These are phyloP conservation scores for Vanrija sp. DNA, from an alignment of 1,284 basidiomycete genomes.

Conservation along the genomic window DNA sequence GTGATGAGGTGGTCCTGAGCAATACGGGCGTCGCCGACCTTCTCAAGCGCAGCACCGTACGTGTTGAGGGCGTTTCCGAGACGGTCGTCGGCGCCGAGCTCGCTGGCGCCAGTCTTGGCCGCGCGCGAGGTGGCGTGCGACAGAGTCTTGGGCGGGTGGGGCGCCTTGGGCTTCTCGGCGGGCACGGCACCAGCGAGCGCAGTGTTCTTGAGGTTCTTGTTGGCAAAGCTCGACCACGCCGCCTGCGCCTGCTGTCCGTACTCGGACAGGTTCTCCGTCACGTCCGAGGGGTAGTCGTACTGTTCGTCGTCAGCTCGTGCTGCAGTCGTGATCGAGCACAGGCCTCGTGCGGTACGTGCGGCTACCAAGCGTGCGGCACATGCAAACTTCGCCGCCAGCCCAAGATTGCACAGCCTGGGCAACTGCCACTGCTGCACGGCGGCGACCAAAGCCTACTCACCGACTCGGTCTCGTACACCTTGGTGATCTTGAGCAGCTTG, in stretches of 20 bases:
- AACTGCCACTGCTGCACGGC: too few relatives aligned
- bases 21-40: constrained; percentile 71
- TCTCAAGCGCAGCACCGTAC: constrained; percentile 82
- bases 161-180: constrained; percentile 39
- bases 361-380: neutral
- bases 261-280: constrained; percentile 55
- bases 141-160: constrained; percentile 80
- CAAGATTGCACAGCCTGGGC: neutral
- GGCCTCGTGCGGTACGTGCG: neutral
- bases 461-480: constrained; percentile 73
- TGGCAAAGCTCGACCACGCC: constrained; percentile 78
- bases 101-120: constrained; percentile 66
- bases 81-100: constrained; percentile 59
- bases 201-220: constrained; percentile 83
- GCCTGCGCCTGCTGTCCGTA: constrained; percentile 64
- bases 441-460: constrained; percentile 22
- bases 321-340: neutral
- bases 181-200: constrained; percentile 74
- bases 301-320: constrained; percentile 9
- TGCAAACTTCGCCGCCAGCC: neutral
- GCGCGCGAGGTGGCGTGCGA: constrained; percentile 88
- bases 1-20: constrained; percentile 75
- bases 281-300: constrained; percentile 73
- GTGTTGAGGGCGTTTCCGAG: constrained; percentile 71
- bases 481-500: constrained; percentile 75